Percentiles rank a stretch among this genome's conserved stretches.
Evolutionary conservation across 371 early-diverging fungal genomes (phyloP).

Genomic region (Rhizopus microsporus): DNA sequence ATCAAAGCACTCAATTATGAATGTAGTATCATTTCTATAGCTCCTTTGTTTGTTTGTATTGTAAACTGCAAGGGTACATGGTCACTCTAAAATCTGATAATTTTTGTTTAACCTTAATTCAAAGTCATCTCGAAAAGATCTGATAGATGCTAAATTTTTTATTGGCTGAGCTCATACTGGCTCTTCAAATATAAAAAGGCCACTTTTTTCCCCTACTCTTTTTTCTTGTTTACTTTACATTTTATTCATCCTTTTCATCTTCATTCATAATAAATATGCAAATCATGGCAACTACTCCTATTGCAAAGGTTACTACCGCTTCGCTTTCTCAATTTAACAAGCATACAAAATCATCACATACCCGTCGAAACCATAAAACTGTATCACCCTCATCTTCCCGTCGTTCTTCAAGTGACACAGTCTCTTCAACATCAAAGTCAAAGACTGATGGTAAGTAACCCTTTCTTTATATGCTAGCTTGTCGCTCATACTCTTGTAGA

Average conservation of each 20-base stretch:
- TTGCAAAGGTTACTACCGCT: slow-evolving; percentile 16
- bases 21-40: not conserved
- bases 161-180: slow-evolving; percentile 21
- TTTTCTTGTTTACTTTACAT: slow-evolving; percentile 9
- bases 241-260: slow-evolving; percentile 3
- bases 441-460: not conserved
- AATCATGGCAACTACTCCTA: slow-evolving; percentile 20
- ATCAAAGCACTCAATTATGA: not conserved
- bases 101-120: slow-evolving; percentile 17
- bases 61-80: slow-evolving; percentile 10
- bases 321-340: slow-evolving; percentile 5
- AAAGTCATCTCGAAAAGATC: slow-evolving; percentile 25
- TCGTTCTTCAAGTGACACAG: slow-evolving; percentile 10
- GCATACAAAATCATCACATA: slow-evolving; percentile 11
- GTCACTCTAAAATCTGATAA: slow-evolving; percentile 32
- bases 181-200: slow-evolving; percentile 16
- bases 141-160: slow-evolving; percentile 21
- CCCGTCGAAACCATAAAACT: slow-evolving; percentile 15
- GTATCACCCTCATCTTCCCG: slow-evolving; percentile 5
- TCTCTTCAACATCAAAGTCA: too few relatives aligned
- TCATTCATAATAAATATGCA: slow-evolving; percentile 18
- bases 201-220: slow-evolving; percentile 6
- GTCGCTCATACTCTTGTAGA: not conserved
- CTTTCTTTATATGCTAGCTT: not conserved
- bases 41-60: not conserved